These are phyloP conservation scores for Kickxella alabastrina DNA, from an alignment of 192 early-diverging fungal species.

Conservation along the genomic window DNA sequence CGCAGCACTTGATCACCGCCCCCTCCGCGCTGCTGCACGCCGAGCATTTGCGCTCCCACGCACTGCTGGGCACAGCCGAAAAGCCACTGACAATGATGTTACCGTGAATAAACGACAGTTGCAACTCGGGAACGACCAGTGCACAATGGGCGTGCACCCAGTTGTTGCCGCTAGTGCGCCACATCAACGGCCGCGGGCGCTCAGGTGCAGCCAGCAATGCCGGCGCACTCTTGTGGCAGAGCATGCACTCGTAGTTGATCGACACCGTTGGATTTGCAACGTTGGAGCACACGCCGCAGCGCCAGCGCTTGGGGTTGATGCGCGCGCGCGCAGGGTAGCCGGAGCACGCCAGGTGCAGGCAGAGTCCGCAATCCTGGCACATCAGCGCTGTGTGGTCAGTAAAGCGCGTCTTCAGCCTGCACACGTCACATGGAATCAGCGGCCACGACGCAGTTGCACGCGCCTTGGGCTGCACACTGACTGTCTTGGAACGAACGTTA, in stretches of 20 bases:
- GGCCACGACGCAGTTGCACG: slow-evolving; percentile 26
- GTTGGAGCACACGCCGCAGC: slow-evolving; percentile 64
- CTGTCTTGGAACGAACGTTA: not conserved
- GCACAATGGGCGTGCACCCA: slow-evolving; percentile 76
- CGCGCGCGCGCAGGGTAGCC: slow-evolving; percentile 30
- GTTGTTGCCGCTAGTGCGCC: slow-evolving; percentile 68
- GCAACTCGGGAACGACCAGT: slow-evolving; percentile 54
- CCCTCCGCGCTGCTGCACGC: slow-evolving; percentile 19
- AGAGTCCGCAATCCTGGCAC: slow-evolving; percentile 49
- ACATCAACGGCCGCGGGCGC: slow-evolving; percentile 54
- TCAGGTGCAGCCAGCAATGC: not conserved
- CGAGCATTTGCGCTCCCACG: slow-evolving; percentile 31
- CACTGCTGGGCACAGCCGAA: slow-evolving; percentile 13
- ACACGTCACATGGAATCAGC: slow-evolving; percentile 32
- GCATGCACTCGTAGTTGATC: slow-evolving; percentile 59
- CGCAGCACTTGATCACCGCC: slow-evolving; percentile 15
- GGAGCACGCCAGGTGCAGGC: slow-evolving; percentile 40
- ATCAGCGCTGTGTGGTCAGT: slow-evolving; percentile 12
- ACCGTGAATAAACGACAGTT: slow-evolving; percentile 33
- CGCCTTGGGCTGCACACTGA: slow-evolving; percentile 9
- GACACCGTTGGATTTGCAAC: slow-evolving; percentile 57
- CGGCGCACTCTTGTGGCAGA: slow-evolving; percentile 52
- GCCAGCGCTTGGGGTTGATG: slow-evolving; percentile 37
- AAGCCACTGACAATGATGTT: slow-evolving; percentile 30
- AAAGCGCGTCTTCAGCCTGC: slow-evolving; percentile 13